phyloP scores from a whole-genome alignment of 2,329 filamentous ascomycete species.

The Zalaria sp. region DNA sequence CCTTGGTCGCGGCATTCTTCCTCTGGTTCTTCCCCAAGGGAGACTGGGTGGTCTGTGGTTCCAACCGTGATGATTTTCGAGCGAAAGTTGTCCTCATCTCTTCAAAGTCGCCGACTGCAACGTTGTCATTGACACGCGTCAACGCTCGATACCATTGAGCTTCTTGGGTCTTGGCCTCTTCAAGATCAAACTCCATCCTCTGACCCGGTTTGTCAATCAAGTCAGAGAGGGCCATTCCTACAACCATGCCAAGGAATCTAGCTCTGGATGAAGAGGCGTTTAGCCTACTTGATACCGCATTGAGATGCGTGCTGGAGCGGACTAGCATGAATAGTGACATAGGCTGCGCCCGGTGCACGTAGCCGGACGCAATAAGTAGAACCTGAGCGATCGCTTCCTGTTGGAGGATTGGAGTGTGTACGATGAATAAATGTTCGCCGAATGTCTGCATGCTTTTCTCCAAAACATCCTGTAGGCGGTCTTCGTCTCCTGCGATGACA shows the following conservation, averaged over 20 bases:
- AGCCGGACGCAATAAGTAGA: constrained; percentile 63
- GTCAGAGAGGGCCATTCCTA: constrained; percentile 58
- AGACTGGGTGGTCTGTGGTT: background rate
- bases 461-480: constrained; percentile 38
- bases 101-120: constrained; percentile 40
- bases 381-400: constrained; percentile 82
- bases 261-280: constrained; percentile 60
- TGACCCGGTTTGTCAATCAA: constrained; percentile 54
- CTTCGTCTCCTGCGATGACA: constrained; percentile 9
- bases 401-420: constrained; percentile 67
- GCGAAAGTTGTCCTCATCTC: constrained; percentile 22
- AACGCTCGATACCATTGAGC: constrained; percentile 62
- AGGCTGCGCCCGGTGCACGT: constrained; percentile 52
- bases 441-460: constrained; percentile 62
- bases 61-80: too few species aligned
- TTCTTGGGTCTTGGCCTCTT: constrained; percentile 61
- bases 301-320: constrained; percentile 60
- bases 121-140: constrained; percentile 44
- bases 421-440: constrained; percentile 75
- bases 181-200: constrained; percentile 68
- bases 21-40: background rate
- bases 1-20: background rate
- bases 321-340: constrained; percentile 55
- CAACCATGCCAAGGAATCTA: constrained; percentile 74
- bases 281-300: constrained; percentile 72